Evolutionary conservation across 805 yeast species (phyloP).

Genomic region (Ogataea pini): DNA sequence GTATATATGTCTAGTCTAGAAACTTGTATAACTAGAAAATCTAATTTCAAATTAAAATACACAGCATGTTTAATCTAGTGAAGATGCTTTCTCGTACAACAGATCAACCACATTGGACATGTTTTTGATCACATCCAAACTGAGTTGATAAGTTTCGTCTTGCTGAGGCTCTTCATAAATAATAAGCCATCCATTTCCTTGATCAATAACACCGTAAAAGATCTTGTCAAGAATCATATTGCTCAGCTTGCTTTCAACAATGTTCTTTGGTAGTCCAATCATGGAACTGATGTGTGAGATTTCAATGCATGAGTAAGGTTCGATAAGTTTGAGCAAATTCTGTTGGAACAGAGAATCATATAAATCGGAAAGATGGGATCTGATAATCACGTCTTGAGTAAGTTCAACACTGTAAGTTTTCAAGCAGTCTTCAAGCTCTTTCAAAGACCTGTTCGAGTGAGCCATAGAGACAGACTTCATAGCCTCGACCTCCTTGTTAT

Average conservation of each 20-base stretch:
- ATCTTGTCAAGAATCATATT: slow-evolving; percentile 96
- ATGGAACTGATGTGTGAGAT: slow-evolving; percentile 82
- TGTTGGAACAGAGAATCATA: slow-evolving; percentile 93
- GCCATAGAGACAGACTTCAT: slow-evolving; percentile 93
- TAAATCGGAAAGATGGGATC: slow-evolving; percentile 87
- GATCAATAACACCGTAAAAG: slow-evolving; percentile 95
- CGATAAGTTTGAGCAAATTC: slow-evolving; percentile 89
- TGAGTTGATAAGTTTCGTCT: slow-evolving; percentile 86
- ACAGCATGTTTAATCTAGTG: slow-evolving; percentile 52
- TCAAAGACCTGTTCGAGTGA: slow-evolving; percentile 82
- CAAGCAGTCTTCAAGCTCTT: slow-evolving; percentile 86
- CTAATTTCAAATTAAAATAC: slow-evolving; percentile 5
- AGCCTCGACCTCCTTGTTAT: slow-evolving; percentile 87
- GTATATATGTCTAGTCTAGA: slow-evolving; percentile 38
- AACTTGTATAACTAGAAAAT: background rate
- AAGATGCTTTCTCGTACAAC: slow-evolving; percentile 89
- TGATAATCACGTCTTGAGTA: slow-evolving; percentile 81
- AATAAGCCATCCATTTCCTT: slow-evolving; percentile 96
- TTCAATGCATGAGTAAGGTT: slow-evolving; percentile 96
- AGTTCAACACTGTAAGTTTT: slow-evolving; percentile 70
- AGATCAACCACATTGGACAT: slow-evolving; percentile 87
- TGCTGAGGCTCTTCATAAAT: slow-evolving; percentile 85
- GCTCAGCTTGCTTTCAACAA: slow-evolving; percentile 90
- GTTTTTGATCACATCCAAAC: slow-evolving; percentile 82
- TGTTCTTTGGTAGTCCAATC: slow-evolving; percentile 83